Evolutionary conservation across 164 flowering plant genomes (phyloP).

Genomic region (Brasenia schreberi): DNA sequence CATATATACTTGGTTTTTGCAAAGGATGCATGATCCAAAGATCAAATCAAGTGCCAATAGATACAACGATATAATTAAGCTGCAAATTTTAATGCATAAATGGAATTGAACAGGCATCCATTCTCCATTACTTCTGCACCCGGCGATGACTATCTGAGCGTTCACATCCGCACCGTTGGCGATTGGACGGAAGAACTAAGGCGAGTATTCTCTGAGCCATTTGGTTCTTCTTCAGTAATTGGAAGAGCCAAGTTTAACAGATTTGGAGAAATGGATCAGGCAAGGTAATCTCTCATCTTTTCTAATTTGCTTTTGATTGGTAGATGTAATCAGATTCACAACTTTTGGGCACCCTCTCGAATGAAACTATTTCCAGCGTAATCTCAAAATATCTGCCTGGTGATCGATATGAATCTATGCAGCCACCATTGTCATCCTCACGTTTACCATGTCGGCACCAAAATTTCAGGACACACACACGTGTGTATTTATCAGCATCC

Average conservation of each 20-base stretch:
- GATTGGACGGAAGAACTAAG: conserved; percentile 90
- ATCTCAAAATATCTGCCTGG: too few species aligned
- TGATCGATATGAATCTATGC: too few species aligned
- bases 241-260: conserved; percentile 46
- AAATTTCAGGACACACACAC: too few species aligned
- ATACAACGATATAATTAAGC: too few species aligned
- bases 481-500: too few species aligned
- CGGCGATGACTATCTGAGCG: conserved; percentile 76
- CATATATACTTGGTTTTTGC: too few species aligned
- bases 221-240: conserved; percentile 26
- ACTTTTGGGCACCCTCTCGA: not conserved
- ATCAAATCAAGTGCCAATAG: too few species aligned
- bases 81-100: too few species aligned
- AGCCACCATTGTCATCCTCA: too few species aligned
- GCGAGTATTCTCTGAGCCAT: conserved; percentile 52
- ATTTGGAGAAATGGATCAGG: conserved; percentile 24
- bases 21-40: too few species aligned
- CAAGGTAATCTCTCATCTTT: conserved; percentile 32
- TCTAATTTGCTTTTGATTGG: not conserved
- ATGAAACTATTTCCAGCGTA: too few species aligned
- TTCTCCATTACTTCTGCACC: conserved; percentile 95
- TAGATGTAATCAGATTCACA: not conserved
- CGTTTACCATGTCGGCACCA: too few species aligned
- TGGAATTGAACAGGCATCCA: conserved; percentile 60
- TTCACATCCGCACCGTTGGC: conserved; percentile 80